Evolutionary conservation across 192 early-diverging fungal genomes (phyloP), one percentile per base, ranked within the genome.

Genomic region (Coemansia asiatica): DNA sequence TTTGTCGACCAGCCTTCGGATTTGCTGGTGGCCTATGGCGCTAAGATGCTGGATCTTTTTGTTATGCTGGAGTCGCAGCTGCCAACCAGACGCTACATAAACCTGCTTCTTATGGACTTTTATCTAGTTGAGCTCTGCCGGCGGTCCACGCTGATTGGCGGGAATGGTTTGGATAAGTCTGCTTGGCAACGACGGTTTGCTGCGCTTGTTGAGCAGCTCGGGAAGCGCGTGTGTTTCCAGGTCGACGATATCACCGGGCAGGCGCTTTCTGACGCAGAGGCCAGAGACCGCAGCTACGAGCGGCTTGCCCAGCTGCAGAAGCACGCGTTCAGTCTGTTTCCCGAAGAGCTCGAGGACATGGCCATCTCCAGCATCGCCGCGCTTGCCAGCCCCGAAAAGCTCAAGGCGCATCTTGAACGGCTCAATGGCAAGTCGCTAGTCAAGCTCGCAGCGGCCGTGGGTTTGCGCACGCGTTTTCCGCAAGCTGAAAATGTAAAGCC

Each of bases 41-140:
- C 88, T 31, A 84, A 91, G 22, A 87, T 89, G 56, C 60, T 96
- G 12, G 94, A 97, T 75, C 85, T 99, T 19, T 64, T 99, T 46
- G 90, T 95, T 12, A 92, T 94, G 63, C 72, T 99, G 9, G 87
- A 90, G 59, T 85, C 92, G 18, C 96, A 97, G 77, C 75, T 98
- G 56, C 88, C 95, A 4, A 98, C 96, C 2, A 89, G 96, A n/a
- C 87, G 96, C 35, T 94, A 86, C 61, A 87, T 97, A 53, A 87
- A 90, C 66, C 76, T 86, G 2, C 56, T 99, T 6, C 63, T 99
- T 18, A 81, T 88, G 10, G 97, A 99, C 64, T 88, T 90, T 55
- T 86, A 94, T 40, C 71, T 96, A 29, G 67, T 87, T 1, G 79
- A 82, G 9, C 74, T 74, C 12, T 67, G 68, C 21, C 46, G 25